Percentiles rank a stretch among this genome's conserved stretches.
These are phyloP conservation scores for Globisporangium cystogenes DNA, from an alignment of 352 stramenopile species.

Conservation along the genomic window DNA sequence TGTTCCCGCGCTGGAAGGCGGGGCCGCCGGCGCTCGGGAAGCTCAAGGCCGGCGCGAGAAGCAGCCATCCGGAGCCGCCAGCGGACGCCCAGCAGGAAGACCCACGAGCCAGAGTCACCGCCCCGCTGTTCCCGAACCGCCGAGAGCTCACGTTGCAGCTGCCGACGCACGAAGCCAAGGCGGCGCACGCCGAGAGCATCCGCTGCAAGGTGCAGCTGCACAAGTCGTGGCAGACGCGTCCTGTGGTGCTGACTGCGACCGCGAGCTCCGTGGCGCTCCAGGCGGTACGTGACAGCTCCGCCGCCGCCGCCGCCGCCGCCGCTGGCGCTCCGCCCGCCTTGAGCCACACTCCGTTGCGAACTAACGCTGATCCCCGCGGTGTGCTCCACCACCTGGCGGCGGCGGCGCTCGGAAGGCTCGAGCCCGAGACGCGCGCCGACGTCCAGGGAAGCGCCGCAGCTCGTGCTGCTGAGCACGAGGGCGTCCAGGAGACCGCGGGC, in stretches of 20 bases:
- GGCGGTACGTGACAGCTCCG: constrained; percentile 14
- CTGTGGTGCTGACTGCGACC: constrained; percentile 9
- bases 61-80: not conserved
- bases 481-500: not conserved
- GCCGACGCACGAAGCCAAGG: constrained; percentile 16
- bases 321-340: not conserved
- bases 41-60: constrained; percentile 2
- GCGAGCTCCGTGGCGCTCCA: constrained; percentile 1
- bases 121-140: constrained; percentile 11
- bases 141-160: constrained; percentile 22
- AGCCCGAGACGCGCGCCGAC: not conserved
- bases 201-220: constrained; percentile 48
- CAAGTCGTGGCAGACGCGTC: constrained; percentile 45
- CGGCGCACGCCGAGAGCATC: constrained; percentile 39
- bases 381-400: not conserved
- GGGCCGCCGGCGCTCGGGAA: constrained; percentile 18
- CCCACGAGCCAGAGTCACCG: not conserved
- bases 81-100: not conserved
- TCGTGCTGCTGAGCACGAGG: not conserved
- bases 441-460: constrained; percentile 1
- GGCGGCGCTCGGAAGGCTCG: not conserved
- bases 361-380: constrained; percentile 10
- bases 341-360: constrained; percentile 1
- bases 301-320: no score
- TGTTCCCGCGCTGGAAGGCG: constrained; percentile 39